Conservation (phyloP, 495 filamentous ascomycete genomes). For the Thermochaetoides thermophila region DNA sequence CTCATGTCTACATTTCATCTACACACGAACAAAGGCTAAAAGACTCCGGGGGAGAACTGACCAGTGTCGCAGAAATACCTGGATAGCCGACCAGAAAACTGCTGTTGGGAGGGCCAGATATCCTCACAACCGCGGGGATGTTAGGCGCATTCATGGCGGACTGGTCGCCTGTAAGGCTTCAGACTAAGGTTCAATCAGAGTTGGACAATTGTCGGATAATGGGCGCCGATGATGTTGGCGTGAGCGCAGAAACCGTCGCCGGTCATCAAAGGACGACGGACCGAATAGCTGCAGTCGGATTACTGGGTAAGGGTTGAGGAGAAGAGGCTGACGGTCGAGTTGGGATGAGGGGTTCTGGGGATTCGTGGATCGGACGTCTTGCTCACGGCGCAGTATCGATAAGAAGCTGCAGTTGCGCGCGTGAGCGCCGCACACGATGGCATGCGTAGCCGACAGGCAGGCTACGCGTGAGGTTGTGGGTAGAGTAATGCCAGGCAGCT, state of each 20-base stretch:
- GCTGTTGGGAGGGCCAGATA: slow-evolving; percentile 93
- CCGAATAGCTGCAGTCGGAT: slow-evolving; percentile 9
- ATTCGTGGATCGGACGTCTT: background rate
- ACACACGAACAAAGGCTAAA: too few species aligned
- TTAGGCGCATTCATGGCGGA: slow-evolving; percentile 18
- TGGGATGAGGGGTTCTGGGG: slow-evolving; percentile 12
- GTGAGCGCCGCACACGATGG: slow-evolving; percentile 4
- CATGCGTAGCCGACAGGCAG: too few species aligned
- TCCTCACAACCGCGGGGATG: slow-evolving; percentile 73
- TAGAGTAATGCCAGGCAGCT: too few species aligned
- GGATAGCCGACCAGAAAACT: slow-evolving; percentile 94
- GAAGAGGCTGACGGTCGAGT: slow-evolving; percentile 1
- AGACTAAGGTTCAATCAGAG: slow-evolving; percentile 3
- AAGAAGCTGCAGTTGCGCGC: slow-evolving; percentile 6
- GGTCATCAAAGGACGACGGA: slow-evolving; percentile 13
- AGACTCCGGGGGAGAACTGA: slow-evolving; percentile 32
- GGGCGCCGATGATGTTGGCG: slow-evolving; percentile 4
- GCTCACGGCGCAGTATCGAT: slow-evolving; percentile 16
- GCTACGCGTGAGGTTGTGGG: too few species aligned
- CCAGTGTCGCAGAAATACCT: slow-evolving; percentile 93
- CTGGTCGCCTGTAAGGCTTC: slow-evolving; percentile 10
- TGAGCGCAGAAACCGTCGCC: slow-evolving; percentile 9
- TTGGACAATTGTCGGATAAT: slow-evolving; percentile 3
- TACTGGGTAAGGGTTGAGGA: slow-evolving; percentile 8
- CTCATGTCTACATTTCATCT: too few species aligned